A percentile compares a stretch with the other conserved stretches of the same genome.
These are phyloP conservation scores for Ogataea hybrid DNA, from an alignment of 1,139 yeast genomes.

Conservation along the genomic window DNA sequence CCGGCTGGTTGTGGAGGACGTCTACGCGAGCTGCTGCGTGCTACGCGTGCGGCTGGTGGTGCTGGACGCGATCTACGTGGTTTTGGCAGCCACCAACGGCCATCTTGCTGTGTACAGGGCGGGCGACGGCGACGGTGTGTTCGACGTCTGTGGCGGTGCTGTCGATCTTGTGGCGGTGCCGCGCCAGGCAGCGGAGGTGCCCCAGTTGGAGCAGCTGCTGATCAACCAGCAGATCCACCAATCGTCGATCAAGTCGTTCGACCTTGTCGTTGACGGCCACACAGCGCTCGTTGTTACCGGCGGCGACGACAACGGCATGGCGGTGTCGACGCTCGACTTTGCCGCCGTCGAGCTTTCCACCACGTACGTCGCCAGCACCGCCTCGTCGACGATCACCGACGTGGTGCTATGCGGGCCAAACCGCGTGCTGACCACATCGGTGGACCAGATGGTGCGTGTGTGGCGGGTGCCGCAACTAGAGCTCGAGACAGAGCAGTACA, in stretches of 20 bases:
- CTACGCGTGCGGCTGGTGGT: slow-evolving; percentile 52
- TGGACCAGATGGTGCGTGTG: slow-evolving; percentile 71
- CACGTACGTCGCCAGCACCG: slow-evolving; percentile 51
- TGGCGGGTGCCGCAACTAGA: slow-evolving; percentile 51
- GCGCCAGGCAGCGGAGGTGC: not conserved
- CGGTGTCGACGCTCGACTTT: slow-evolving; percentile 40
- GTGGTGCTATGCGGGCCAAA: slow-evolving; percentile 36
- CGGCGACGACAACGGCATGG: slow-evolving; percentile 88
- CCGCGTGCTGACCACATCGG: slow-evolving; percentile 55
- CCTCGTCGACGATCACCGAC: slow-evolving; percentile 84
- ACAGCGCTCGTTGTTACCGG: slow-evolving; percentile 53
- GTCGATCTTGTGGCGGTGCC: not conserved
- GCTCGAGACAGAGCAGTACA: slow-evolving; percentile 49
- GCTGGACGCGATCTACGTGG: slow-evolving; percentile 35
- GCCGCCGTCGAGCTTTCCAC: slow-evolving; percentile 10
- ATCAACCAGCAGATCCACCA: slow-evolving; percentile 66
- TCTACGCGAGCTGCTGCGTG: slow-evolving; percentile 74
- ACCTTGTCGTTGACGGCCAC: slow-evolving; percentile 28
- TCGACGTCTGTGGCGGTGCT: slow-evolving; percentile 14
- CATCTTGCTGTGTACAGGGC: slow-evolving; percentile 61
- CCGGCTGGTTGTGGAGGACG: slow-evolving; percentile 42
- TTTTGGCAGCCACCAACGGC: slow-evolving; percentile 84
- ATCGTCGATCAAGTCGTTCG: slow-evolving; percentile 69
- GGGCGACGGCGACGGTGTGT: slow-evolving; percentile 27
- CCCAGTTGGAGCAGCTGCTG: slow-evolving; percentile 18